Base-by-base conservation (phyloP, 108 stramenopile species). In the Nitzschia sp. region DNA sequence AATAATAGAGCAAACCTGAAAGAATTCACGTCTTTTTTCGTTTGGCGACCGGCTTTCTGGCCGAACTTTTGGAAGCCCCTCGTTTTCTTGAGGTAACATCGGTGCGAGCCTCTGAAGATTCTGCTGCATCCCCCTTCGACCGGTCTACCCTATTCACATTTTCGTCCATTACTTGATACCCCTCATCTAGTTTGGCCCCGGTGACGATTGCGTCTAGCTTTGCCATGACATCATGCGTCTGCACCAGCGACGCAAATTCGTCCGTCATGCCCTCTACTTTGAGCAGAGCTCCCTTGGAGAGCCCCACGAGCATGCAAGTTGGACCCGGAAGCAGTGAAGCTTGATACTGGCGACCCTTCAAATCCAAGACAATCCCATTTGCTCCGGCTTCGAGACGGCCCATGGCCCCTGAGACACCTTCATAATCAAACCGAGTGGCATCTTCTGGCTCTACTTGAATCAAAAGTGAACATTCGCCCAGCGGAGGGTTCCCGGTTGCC, bases 291-390 rank as follows among this genome's bases (percentile, higher is more conserved):
- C 55, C 71, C 28, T 54, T 72, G 34, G 53, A 21, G 29, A 71
- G 75, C 46, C 26, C 77, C 28, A 92, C 63, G 9, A 90, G 59
- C 82, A 93, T 72, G n/a, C 79, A 77, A 1, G 92, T 93, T 1
- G 89, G 85, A 25, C 89, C 89, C 23, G 92, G 89, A 21, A 82
- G 76, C 9, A 93, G 83, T 34, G 67, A 83, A 28, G 85, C 92
- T 36, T 81, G 77, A 57, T 93, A 93, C 66, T 88, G 89, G 46
- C 61, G 78, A 23, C 92, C 92, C 63, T 90, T 89, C 68, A 90
- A 77, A 75, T 93, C 92, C 51, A 93, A 42, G 58, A 76, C 71
- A 35, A 93, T 82, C 76, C 57, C 35, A 54, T 47, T 66, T 23
- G 19, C 33, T 42, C 24, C 63, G 31, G 85, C 75, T 71, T 93